A percentile compares a stretch with the other conserved stretches of the same genome.
Evolutionary conservation across 1,284 basidiomycete species (phyloP).

Genomic region (Malassezia globosa): DNA sequence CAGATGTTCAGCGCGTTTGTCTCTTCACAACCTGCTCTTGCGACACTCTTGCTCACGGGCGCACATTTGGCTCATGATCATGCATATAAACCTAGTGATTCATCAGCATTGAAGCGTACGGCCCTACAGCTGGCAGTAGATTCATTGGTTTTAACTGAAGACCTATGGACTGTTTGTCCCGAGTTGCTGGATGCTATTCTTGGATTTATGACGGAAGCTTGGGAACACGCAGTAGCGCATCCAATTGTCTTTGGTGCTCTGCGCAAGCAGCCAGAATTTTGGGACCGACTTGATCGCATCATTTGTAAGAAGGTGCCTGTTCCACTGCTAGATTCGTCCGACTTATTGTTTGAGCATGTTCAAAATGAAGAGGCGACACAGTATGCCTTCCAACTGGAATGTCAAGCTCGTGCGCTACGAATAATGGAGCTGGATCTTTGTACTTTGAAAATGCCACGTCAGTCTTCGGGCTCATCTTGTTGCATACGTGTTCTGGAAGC

Average conservation of each 20-base stretch:
- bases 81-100: conserved; percentile 6
- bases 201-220: conserved; percentile 67
- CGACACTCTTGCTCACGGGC: conserved; percentile 66
- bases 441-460: conserved; percentile 5
- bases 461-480: not conserved
- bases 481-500: conserved; percentile 2
- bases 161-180: conserved; percentile 63
- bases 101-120: conserved; percentile 22
- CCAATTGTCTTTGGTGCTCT: conserved; percentile 55
- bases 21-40: conserved; percentile 75
- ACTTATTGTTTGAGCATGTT: conserved; percentile 33
- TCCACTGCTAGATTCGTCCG: conserved; percentile 15
- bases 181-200: conserved; percentile 64
- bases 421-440: conserved; percentile 50
- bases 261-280: conserved; percentile 56
- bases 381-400: conserved; percentile 58
- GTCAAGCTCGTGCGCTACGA: conserved; percentile 63
- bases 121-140: conserved; percentile 54
- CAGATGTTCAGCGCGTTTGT: conserved; percentile 68
- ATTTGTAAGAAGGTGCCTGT: conserved; percentile 56
- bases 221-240: conserved; percentile 71
- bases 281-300: conserved; percentile 57
- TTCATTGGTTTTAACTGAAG: conserved; percentile 59
- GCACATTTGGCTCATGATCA: conserved; percentile 51
- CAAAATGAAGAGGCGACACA: conserved; percentile 37